Evolutionary conservation across 2,329 filamentous ascomycete species (phyloP), one percentile per base, ranked within the genome.

Genomic region (Setomelanomma holmii): DNA sequence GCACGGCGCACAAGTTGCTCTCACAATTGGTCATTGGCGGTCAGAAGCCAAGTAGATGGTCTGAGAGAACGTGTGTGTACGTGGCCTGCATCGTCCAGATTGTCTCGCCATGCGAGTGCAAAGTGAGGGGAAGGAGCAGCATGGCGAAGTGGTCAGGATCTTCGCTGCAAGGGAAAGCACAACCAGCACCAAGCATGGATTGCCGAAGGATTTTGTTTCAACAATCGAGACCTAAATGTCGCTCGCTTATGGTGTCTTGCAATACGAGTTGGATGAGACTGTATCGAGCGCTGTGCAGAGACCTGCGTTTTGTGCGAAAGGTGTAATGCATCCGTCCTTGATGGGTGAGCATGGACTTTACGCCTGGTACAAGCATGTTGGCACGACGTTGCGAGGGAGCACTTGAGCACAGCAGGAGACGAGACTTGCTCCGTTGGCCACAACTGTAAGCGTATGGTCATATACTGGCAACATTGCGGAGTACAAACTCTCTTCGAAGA

Each of bases 51-150:
- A 20, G 19, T 34, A 40, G 17, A 19, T 47, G 36, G 45, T 23
- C 24, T 40, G 36, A 40, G 36, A 21, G 34, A n/a, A 16, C 34
- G n/a, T 42, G 40, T 27, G 39, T 38, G 36, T 57, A 58, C 51
- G 54, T 57, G 42, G 51, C 55, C 42, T 45, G 45, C 51, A 20
- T 43, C 24, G 46, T 43, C 30, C 11, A 49, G 20, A 39, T 49
- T 49, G 46, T 43, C 43, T 22, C 40, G 46, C 40, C 46, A 52
- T 54, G 53, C 54, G 33, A 50, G 51, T 40, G 51, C 49, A 50
- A 53, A 48, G 52, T 45, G 52, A 48, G 47, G 52, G 27, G 33
- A 34, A 16, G 27, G 34, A 39, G 36, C 34, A n/a, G 14, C 40
- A 20, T 34, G 27, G 22, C 8, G 22, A 39, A 40, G 39, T 23